Evolutionary conservation across 2,329 filamentous ascomycete species (phyloP), one percentile per base, ranked within the genome.

Genomic region (Exophiala sp.): DNA sequence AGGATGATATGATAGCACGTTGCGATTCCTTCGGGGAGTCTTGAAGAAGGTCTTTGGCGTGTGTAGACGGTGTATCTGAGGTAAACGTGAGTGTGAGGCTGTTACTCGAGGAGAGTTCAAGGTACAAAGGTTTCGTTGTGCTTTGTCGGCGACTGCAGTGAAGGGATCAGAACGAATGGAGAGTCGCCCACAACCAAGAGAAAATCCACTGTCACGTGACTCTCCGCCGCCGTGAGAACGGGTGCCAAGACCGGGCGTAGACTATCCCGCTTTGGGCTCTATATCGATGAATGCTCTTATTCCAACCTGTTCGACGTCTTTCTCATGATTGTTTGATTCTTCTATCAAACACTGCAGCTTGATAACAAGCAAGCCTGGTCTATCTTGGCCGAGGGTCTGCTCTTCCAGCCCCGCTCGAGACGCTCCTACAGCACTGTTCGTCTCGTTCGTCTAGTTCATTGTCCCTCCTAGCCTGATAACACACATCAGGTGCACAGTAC

Each of bases 201-300:
- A 41, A 19, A 44, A 9, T 19, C 34, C 7, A 7, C 5, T 6
- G 34, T 37, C 34, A 37, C 16, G 34, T 37, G 34, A 18, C 14
- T 8, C n/a, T n/a, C n/a, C n/a, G 16, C 16, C 11, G 38, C 38
- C 23, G 21, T 19, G 19, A n/a, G 38, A 24, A 22, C 19, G 11
- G n/a, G 16, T 29, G 51, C 51, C 51, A 53, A 53, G 51, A 49
- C 46, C 39, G 27, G 38, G 35, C 9, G 24, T 29, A 21, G 24
- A 29, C 51, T 46, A 34, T 43, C 37, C 47, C 43, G 24, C 27
- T 53, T 50, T 42, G n/a, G 46, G 43, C 38, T 19, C 22, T 13
- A 18, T 24, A 7, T 21, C n/a, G 13, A 8, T 7, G 18, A 32
- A 6, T 40, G 34, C 32, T 44, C 24, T 37, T 27, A 46, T 37